These are phyloP conservation scores for Pseudogymnoascus sp. DNA, from an alignment of 2,329 filamentous ascomycete genomes.

Conservation along the genomic window DNA sequence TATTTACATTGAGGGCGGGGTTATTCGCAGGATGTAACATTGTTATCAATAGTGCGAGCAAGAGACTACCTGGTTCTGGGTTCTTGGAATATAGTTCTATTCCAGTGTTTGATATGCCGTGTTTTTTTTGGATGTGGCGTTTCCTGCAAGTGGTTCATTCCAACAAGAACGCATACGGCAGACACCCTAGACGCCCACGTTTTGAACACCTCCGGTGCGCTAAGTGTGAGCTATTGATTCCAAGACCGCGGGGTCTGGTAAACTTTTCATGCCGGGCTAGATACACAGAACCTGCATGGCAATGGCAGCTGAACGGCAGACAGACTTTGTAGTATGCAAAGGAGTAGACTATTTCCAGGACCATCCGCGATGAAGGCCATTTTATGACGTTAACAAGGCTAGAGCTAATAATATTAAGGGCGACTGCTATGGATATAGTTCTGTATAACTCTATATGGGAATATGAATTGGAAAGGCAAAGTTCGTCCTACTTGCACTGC, in stretches of 20 bases:
- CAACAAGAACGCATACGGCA: not conserved
- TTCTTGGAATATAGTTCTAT: not conserved
- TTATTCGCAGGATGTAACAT: not conserved
- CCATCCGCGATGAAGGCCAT: not conserved
- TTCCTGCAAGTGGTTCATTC: not conserved
- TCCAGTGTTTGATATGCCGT: not conserved
- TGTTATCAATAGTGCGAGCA: not conserved
- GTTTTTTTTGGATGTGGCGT: not conserved
- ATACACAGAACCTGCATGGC: not conserved
- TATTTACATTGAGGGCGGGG: not conserved
- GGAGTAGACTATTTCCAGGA: not conserved
- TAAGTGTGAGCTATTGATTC: not conserved
- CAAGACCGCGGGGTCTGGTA: not conserved
- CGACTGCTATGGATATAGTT: not conserved
- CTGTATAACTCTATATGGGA: not conserved
- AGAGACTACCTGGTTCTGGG: not conserved
- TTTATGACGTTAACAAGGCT: not conserved
- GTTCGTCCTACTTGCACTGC: not conserved
- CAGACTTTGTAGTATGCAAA: not conserved
- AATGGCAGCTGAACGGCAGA: not conserved
- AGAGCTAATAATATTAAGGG: no score
- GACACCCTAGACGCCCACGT: not conserved
- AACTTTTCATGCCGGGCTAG: not conserved
- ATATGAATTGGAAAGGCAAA: not conserved
- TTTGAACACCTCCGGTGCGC: not conserved